Base-by-base conservation (phyloP, 2,329 filamentous ascomycete species). In the Nemania abortiva region DNA sequence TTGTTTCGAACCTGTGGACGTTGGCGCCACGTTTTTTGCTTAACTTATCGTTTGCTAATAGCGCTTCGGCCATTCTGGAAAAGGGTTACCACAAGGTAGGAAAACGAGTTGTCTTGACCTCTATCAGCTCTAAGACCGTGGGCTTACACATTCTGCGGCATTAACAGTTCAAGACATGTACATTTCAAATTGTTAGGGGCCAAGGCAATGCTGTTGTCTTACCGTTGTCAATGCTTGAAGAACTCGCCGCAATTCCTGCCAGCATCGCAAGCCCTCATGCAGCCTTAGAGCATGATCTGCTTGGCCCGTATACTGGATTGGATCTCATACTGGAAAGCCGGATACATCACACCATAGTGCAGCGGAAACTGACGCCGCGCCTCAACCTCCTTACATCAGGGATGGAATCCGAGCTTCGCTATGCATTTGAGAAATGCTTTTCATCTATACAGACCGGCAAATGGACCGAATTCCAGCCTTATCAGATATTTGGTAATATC, bases 331-430 rank as follows among this genome's bases (percentile, higher is more conserved):
- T 70, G 1, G 54, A 66, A 7, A 64, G n/a, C 31, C 54, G 53
- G 1, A 42, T 65, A 9, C 68, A 66, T n/a, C 53, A 64, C 31
- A 22, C 34, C 18, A 62, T 70, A 11, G 52, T 70, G 1, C 68
- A 70, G 22, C 55, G 63, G 2, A 66, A 56, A 31, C 34, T 70
- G 7, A 67, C 68, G 4, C 63, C 68, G 0, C 47, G 49, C 1
- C 39, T 69, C 18, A 4, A 20, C 2, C 2, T 50, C 1, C 9
- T 65, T 1, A 58, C 18, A 2, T 24, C 62, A 2, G 6, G n/a
- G 1, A 2, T 65, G 27, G 52, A 57, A 18, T 22, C 37, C 0
- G 22, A 29, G 56, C 10, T 50, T 20, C 9, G 2, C 1, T 10
- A 9, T 15, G 56, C 56, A 3, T n/a, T 31, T 3, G 4, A 50